Percentiles rank a stretch among this genome's conserved stretches.
phyloP scores from a whole-genome alignment of 1,284 basidiomycete genomes.

The Microbotryomycetes sp. region DNA sequence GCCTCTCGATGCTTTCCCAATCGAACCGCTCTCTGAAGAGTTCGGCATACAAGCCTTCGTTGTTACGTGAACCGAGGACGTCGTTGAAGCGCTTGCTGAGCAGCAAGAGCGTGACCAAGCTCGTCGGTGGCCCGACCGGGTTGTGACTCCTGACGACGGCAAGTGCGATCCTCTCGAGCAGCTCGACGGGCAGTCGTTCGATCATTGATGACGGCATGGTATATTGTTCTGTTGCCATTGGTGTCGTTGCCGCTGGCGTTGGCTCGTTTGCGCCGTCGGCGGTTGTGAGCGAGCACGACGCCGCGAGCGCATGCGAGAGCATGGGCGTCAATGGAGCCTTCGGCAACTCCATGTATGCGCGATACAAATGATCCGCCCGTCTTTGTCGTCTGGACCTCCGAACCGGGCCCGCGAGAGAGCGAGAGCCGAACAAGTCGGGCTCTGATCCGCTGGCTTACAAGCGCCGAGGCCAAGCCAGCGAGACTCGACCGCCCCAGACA shows the following conservation, averaged over 20 bases:
- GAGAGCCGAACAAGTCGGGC: no score
- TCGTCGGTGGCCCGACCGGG: conserved; percentile 8
- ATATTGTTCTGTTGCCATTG: neutral
- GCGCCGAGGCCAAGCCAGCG: no score
- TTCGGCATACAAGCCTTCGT: conserved; percentile 43
- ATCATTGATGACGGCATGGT: conserved; percentile 1
- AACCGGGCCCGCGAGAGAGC: no score
- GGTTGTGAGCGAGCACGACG: no score
- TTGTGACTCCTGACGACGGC: conserved; percentile 22
- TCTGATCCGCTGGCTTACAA: no score
- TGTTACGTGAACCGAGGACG: conserved; percentile 39
- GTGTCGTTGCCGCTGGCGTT: neutral
- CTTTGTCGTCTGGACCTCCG: no score
- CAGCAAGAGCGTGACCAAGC: conserved; percentile 13
- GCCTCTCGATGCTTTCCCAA: conserved; percentile 37
- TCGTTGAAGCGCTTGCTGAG: conserved; percentile 35
- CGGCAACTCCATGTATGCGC: no score
- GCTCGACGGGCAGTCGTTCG: conserved; percentile 24
- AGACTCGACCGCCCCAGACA: no score
- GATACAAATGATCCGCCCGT: no score
- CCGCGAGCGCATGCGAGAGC: neutral
- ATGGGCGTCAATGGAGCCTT: neutral
- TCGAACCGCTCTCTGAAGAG: conserved; percentile 44
- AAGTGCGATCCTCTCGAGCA: conserved; percentile 39
- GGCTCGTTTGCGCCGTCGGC: neutral